phyloP scores from a whole-genome alignment of 192 early-diverging fungal species.

The Mortierella alpina region DNA sequence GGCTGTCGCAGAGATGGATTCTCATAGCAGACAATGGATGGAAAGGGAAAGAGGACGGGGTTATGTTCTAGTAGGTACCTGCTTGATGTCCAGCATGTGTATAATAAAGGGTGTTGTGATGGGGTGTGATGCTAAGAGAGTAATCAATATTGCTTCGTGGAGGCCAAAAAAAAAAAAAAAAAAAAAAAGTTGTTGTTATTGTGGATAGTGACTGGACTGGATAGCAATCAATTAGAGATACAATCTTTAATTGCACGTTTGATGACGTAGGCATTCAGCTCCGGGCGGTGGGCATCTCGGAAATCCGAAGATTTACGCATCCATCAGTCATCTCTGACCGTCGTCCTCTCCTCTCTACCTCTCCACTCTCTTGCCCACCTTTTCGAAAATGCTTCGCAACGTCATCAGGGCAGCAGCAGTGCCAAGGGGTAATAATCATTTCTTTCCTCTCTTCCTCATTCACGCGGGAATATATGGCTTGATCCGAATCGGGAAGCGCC shows the following conservation, averaged over 20 bases:
- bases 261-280: neutral
- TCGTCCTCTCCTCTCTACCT: conserved; percentile 6
- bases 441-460: neutral
- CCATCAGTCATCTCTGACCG: conserved; percentile 7
- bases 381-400: conserved; percentile 39
- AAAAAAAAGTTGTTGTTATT: neutral
- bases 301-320: conserved; percentile 8
- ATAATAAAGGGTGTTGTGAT: neutral
- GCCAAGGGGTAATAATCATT: conserved; percentile 50
- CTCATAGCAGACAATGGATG: too few species aligned
- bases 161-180: conserved; percentile 5
- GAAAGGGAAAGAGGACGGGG: too few species aligned
- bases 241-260: neutral
- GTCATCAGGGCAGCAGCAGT: conserved; percentile 50
- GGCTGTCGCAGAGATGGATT: too few species aligned
- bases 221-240: neutral
- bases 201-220: neutral
- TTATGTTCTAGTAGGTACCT: neutral
- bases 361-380: conserved; percentile 14
- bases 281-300: conserved; percentile 17
- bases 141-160: neutral
- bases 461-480: neutral
- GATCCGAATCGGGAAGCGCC: conserved; percentile 6
- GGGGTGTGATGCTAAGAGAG: conserved; percentile 1
- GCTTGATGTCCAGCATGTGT: conserved; percentile 32